Conservation (phyloP, 495 filamentous ascomycete species). For the Aspergillus haitiensis region DNA sequence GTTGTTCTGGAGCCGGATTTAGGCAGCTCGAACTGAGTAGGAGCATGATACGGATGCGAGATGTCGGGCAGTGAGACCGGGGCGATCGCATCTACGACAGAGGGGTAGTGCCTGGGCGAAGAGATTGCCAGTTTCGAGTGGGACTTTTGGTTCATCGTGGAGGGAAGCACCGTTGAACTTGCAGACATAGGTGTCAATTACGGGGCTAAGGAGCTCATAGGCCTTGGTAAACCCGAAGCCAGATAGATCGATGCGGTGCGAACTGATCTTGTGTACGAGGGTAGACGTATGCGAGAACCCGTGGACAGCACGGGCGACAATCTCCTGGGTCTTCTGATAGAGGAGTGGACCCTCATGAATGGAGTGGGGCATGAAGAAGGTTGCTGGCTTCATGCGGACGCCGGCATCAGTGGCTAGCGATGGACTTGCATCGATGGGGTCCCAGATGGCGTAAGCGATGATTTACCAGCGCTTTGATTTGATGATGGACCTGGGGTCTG, state of each 20-base stretch:
- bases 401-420: not conserved
- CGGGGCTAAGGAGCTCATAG: conserved; percentile 47
- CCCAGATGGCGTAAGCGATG: conserved; percentile 9
- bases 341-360: not conserved
- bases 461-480: conserved; percentile 15
- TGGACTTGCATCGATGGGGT: not conserved
- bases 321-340: not conserved
- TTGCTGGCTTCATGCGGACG: conserved; percentile 8
- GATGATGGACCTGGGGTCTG: conserved; percentile 6
- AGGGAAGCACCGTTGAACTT: conserved; percentile 50
- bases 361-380: conserved; percentile 1
- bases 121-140: conserved; percentile 33
- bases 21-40: conserved; percentile 48
- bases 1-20: conserved; percentile 54
- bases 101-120: conserved; percentile 41
- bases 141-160: conserved; percentile 37
- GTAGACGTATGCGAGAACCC: conserved; percentile 1
- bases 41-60: conserved; percentile 40
- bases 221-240: conserved; percentile 32
- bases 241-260: conserved; percentile 1
- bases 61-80: conserved; percentile 39
- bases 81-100: conserved; percentile 41
- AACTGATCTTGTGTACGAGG: not conserved
- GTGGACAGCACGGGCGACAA: not conserved
- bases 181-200: conserved; percentile 53